Base-by-base conservation (phyloP, 1,139 yeast species). In the Candida neerlandica region DNA sequence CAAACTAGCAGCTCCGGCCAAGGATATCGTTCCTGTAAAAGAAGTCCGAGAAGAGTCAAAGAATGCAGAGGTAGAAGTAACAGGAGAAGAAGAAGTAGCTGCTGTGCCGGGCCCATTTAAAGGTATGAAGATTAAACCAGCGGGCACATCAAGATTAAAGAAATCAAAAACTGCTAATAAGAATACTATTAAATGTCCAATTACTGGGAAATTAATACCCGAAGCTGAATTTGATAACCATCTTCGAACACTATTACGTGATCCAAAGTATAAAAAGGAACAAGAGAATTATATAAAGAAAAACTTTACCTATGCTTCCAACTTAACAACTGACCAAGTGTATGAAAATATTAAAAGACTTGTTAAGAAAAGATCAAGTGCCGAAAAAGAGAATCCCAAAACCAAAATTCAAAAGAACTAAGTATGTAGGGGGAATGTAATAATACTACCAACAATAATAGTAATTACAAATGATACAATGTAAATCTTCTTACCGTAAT, bases 191-290 rank as follows among this genome's bases (percentile, higher is more conserved):
- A 77, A 75, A 58, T 87, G 97, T 63, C 95, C 96, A 33, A 70
- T 89, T 50, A 86, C 96, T 0, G 84, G 85, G 1, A 79, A 84
- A 57, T 62, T 78, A 60, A 79, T 92, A 3, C 87, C 92, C 0
- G 95, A 88, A 58, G 76, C 78, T 48, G 73, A 85, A 55, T 89
- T 88, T 62, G 90, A 86, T 55, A 80, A 77, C 55, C 97, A 92
- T 65, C 73, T 91, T 55, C 80, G 82, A 51, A 79, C 84, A n/a
- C 70, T 88, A 49, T 71, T 89, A 43, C 70, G 94, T 47, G 96
- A 92, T 65, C 96, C 97, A 1, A 75, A 81, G 55, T 89, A 89
- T 70, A 78, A 84, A 56, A 82, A 82, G 54, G 92, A 89, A 63
- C 85, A 83, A 60, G 82, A 80, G 29, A 78, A 80, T 51, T 85